Conservation (phyloP, 192 early-diverging fungal genomes). For the Coemansia sp. region DNA sequence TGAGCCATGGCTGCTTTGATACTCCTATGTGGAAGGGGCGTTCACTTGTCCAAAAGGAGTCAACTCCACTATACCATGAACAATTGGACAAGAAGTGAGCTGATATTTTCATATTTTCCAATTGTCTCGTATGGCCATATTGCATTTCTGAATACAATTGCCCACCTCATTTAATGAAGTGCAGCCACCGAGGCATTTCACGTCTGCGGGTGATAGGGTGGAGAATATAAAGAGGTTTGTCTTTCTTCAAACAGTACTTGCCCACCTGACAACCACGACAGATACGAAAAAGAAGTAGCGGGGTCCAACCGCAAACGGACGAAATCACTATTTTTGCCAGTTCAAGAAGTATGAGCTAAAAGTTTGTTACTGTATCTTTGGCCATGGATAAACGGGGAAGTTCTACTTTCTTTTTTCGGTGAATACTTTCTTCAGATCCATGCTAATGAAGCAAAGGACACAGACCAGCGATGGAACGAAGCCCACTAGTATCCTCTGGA, state of each 20-base stretch:
- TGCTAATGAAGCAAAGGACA: too few species aligned
- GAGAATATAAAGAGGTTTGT: background rate
- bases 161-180: background rate
- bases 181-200: background rate
- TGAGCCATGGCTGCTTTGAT: too few species aligned
- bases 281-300: too few species aligned
- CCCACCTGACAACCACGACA: too few species aligned
- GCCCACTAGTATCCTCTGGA: background rate
- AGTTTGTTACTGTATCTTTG: background rate
- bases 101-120: background rate
- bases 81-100: background rate
- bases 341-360: background rate
- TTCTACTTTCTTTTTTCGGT: constrained; percentile 5
- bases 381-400: background rate
- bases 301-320: background rate
- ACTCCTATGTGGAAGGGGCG: too few species aligned
- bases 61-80: background rate
- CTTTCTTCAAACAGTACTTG: background rate
- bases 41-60: background rate
- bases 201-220: too few species aligned
- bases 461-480: too few species aligned
- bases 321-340: background rate
- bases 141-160: background rate
- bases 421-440: background rate
- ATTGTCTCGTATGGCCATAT: background rate